These are phyloP conservation scores for Globisporangium barbulae DNA, from an alignment of 352 stramenopile genomes.

Conservation along the genomic window DNA sequence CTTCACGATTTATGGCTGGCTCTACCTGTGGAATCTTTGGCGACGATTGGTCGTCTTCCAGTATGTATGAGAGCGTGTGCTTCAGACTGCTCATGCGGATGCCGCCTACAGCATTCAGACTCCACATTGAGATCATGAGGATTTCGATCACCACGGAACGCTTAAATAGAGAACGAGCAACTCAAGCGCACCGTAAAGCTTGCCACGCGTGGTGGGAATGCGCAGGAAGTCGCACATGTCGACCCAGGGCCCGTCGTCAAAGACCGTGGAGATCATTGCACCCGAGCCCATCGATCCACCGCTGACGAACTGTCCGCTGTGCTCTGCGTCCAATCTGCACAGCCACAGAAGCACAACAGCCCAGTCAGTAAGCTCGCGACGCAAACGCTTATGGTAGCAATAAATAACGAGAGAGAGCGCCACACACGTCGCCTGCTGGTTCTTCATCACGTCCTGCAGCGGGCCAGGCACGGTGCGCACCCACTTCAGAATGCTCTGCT, in stretches of 20 bases:
- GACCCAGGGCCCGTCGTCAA: slow-evolving; percentile 80
- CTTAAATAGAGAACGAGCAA: not conserved
- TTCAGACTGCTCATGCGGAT: slow-evolving; percentile 64
- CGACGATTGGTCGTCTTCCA: slow-evolving; percentile 57
- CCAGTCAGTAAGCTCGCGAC: slow-evolving; percentile 1
- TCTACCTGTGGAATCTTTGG: slow-evolving; percentile 52
- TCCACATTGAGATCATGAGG: no score
- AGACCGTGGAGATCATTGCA: slow-evolving; percentile 58
- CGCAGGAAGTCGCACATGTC: slow-evolving; percentile 70
- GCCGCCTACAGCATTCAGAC: slow-evolving; percentile 31
- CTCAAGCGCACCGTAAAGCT: slow-evolving; percentile 50
- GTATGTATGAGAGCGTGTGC: slow-evolving; percentile 52
- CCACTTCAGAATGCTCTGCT: slow-evolving; percentile 78
- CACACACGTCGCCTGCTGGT: slow-evolving; percentile 44
- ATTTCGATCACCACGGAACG: no score
- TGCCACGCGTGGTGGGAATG: slow-evolving; percentile 41
- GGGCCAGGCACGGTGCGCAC: slow-evolving; percentile 65
- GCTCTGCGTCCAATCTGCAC: slow-evolving; percentile 39
- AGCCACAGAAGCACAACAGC: not conserved
- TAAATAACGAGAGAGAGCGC: not conserved
- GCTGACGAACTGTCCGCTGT: slow-evolving; percentile 36
- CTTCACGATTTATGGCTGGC: no score
- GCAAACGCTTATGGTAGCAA: not conserved
- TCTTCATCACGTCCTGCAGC: slow-evolving; percentile 76
- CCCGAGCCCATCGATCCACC: slow-evolving; percentile 35